Base-by-base conservation (phyloP, 2,329 filamentous ascomycete species). In the Phialocephala subalpina region DNA sequence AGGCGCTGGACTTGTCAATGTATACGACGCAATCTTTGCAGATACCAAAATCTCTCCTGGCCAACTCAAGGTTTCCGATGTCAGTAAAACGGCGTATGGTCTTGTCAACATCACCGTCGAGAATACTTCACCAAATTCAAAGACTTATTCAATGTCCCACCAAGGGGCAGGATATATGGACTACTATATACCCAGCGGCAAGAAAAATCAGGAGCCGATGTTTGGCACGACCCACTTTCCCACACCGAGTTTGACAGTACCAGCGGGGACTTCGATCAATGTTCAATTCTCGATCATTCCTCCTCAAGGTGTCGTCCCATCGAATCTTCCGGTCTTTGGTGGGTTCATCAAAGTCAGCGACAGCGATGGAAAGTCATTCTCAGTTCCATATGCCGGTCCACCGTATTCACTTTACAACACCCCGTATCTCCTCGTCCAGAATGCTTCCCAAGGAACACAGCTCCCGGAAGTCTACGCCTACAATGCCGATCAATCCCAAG, bases 1-100 rank as follows among this genome's bases (percentile, higher is more conserved):
- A 65, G 78, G 78, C 9, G 75, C 76, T 6, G 78, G 78, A 5
- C 62, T 78, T 7, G 69, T 79, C 6, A 75, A 79, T 61, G 74
- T 68, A 2, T 77, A 77, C 47, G 70, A 74, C 18, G 77, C 78
- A 18, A 68, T 77, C 25, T 69, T 63, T 16, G 66, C 70, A 5
- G 60, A 70, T 42, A 73, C 62, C 4, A 63, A 47, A 12, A 63
- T 77, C 29, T 40, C 56, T 18, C 56, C 62, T 8, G 27, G 40
- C 16, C 62, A 64, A 20, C 20, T 64, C 33, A 55, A 55, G 18
- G 27, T 33, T 36, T 33, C 25, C 52, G 52, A 33, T 22, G 8
- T 6, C 6, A 33, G 20, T 14, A 55, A 55, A 55, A 55, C 14
- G 3, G 16, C 52, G 1, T 33, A 33, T 20, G 33, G 27, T 35